These are phyloP conservation scores for Citeromyces siamensis DNA, from an alignment of 1,139 yeast genomes.

Conservation along the genomic window DNA sequence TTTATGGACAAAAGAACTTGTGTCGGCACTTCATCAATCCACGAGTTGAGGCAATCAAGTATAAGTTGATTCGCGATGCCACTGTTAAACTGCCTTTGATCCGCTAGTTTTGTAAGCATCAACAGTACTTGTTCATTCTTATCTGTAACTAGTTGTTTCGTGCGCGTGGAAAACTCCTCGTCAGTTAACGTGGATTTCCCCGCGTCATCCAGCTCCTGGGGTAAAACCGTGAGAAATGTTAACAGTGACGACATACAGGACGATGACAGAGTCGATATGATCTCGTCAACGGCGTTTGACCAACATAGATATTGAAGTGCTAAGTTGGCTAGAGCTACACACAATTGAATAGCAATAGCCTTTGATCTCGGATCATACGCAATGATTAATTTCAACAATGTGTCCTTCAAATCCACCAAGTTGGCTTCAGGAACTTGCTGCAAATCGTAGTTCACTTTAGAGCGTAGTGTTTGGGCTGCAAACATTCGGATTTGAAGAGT, in stretches of 20 bases:
- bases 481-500: slow-evolving; percentile 45
- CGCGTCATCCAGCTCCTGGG: slow-evolving; percentile 80
- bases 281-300: slow-evolving; percentile 61
- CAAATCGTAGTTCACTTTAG: slow-evolving; percentile 76
- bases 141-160: slow-evolving; percentile 45
- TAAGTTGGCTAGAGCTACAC: slow-evolving; percentile 70
- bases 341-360: slow-evolving; percentile 66
- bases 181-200: slow-evolving; percentile 72
- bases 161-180: slow-evolving; percentile 61
- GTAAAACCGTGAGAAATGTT: slow-evolving; percentile 76
- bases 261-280: slow-evolving; percentile 37
- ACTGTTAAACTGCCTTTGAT: slow-evolving; percentile 18
- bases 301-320: slow-evolving; percentile 69
- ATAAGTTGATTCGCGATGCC: slow-evolving; percentile 25
- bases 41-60: slow-evolving; percentile 70
- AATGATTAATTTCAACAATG: slow-evolving; percentile 43
- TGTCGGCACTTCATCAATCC: slow-evolving; percentile 81
- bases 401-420: slow-evolving; percentile 42
- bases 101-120: slow-evolving; percentile 40
- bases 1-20: slow-evolving; percentile 51
- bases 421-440: slow-evolving; percentile 54
- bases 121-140: slow-evolving; percentile 62
- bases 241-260: slow-evolving; percentile 34
- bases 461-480: slow-evolving; percentile 83
- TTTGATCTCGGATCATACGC: slow-evolving; percentile 32